phyloP scores from a whole-genome alignment of 2,329 filamentous ascomycete species.

The Penicillium aurantiogriseum region DNA sequence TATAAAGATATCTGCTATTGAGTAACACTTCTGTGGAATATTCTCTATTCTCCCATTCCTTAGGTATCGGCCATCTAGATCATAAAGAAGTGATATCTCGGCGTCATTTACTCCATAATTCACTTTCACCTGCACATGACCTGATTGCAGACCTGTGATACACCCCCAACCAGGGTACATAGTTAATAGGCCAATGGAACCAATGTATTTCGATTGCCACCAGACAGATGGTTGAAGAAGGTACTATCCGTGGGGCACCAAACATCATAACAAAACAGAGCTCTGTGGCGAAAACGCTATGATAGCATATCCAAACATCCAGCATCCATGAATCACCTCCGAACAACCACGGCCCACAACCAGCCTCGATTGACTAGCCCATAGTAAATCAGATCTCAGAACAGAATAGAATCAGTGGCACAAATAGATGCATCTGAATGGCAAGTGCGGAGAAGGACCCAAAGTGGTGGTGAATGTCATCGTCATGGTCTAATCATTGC shows the following conservation, averaged over 20 bases:
- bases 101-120: not conserved
- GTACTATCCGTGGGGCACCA: not conserved
- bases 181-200: not conserved
- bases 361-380: constrained; percentile 5
- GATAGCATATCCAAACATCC: not conserved
- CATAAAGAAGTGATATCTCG: not conserved
- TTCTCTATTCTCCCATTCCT: too few relatives aligned
- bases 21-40: too few relatives aligned
- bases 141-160: not conserved
- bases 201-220: not conserved
- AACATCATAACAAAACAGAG: not conserved
- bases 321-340: constrained; percentile 3
- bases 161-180: not conserved
- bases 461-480: constrained; percentile 21
- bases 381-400: constrained; percentile 6
- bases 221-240: not conserved
- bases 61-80: too few relatives aligned
- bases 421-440: constrained; percentile 6
- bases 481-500: constrained; percentile 34
- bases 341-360: not conserved
- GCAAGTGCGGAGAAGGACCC: constrained; percentile 17
- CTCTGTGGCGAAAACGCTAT: constrained; percentile 13
- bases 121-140: not conserved
- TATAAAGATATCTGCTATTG: too few relatives aligned
- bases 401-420: constrained; percentile 17